These are phyloP conservation scores for Aspergillus sp. DNA, from an alignment of 2,329 filamentous ascomycete species.

Conservation along the genomic window DNA sequence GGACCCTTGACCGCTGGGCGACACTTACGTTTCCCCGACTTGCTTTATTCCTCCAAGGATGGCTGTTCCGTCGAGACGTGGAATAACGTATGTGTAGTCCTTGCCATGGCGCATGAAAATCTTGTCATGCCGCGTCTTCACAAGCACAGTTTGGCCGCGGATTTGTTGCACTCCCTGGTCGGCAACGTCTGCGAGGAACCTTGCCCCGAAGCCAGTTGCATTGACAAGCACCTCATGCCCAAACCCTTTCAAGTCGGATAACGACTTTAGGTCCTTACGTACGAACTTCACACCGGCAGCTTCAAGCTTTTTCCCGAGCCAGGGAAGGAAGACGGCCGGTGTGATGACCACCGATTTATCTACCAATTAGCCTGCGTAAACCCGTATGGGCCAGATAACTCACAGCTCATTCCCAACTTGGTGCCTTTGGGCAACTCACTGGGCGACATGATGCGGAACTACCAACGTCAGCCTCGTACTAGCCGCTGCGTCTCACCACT, in stretches of 20 bases:
- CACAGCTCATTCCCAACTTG: background rate
- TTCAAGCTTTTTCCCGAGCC: conserved; percentile 8
- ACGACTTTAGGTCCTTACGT: conserved; percentile 14
- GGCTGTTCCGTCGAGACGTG: conserved; percentile 9
- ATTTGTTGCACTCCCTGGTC: conserved; percentile 18
- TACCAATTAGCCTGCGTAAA: background rate
- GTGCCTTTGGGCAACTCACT: background rate
- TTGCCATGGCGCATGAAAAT: conserved; percentile 10
- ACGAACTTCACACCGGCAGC: conserved; percentile 22
- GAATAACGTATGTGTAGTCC: conserved; percentile 8
- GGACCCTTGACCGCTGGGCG: background rate
- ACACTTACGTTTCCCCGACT: background rate
- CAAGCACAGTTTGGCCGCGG: conserved; percentile 20
- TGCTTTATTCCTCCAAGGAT: conserved; percentile 10
- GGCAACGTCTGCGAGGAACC: conserved; percentile 17
- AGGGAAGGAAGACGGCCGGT: conserved; percentile 4
- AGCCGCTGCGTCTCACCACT: background rate
- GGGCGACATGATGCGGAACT: background rate
- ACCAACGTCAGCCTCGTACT: background rate
- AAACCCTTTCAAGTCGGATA: conserved; percentile 19
- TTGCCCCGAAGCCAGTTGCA: conserved; percentile 21
- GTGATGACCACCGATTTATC: conserved; percentile 5
- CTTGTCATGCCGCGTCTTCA: background rate
- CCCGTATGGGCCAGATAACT: background rate
- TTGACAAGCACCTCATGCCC: conserved; percentile 28